Conservation (phyloP, 1,284 basidiomycete species). For the Caloboletus inedulis region DNA sequence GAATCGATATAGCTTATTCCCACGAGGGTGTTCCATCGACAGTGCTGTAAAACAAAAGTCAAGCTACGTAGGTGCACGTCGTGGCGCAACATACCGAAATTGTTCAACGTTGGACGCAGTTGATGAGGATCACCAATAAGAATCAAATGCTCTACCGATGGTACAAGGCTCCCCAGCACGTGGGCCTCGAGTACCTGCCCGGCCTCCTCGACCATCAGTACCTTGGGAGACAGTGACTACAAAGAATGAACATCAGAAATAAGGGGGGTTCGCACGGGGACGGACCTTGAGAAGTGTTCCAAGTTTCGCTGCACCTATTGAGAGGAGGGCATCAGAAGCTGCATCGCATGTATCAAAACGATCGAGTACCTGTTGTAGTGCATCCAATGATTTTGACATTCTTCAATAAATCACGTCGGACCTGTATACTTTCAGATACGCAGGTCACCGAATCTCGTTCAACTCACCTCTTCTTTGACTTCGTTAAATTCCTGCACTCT, state of each 20-base stretch:
- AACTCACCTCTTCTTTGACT: conserved; percentile 37
- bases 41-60: conserved; percentile 37
- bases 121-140: conserved; percentile 71
- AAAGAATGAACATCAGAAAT: neutral
- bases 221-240: conserved; percentile 51
- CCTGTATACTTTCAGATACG: conserved; percentile 12
- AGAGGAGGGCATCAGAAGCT: neutral
- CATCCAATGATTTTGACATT: conserved; percentile 66
- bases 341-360: neutral
- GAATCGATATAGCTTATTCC: conserved; percentile 50
- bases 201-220: conserved; percentile 67
- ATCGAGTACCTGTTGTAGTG: conserved; percentile 56
- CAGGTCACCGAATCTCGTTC: conserved; percentile 15
- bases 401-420: conserved; percentile 41
- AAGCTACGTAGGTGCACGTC: neutral
- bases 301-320: conserved; percentile 62
- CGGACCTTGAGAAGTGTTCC: conserved; percentile 53
- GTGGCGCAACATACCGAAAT: conserved; percentile 46
- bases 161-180: conserved; percentile 57
- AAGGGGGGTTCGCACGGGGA: neutral
- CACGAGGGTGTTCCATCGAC: conserved; percentile 51
- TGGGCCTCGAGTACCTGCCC: conserved; percentile 79
- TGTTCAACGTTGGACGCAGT: conserved; percentile 63
- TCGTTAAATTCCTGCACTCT: conserved; percentile 34
- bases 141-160: conserved; percentile 61